Percentiles rank a stretch among this genome's conserved stretches.
Conservation (phyloP, 129 eudicot species). For the Chrysanthemum lavandulifolium region DNA sequence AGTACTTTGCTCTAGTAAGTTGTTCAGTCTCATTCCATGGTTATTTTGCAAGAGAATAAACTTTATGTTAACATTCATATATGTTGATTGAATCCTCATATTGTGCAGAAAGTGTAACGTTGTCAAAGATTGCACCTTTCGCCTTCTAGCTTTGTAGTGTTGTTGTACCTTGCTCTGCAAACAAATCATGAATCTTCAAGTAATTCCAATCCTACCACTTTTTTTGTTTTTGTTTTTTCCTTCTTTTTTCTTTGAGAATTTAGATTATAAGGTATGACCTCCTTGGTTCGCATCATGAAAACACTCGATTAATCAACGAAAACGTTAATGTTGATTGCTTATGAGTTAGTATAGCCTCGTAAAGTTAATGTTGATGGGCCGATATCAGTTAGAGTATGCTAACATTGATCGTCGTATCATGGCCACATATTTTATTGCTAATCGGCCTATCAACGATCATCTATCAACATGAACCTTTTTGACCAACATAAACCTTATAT, state of each 20-base stretch:
- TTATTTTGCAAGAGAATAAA: conserved; percentile 2
- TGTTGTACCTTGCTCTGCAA: conserved; percentile 9
- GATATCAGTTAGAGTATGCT: too few species aligned
- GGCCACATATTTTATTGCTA: too few species aligned
- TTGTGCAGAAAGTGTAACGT: conserved; percentile 22
- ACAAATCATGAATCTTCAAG: conserved; percentile 29
- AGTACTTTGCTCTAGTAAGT: conserved; percentile 24
- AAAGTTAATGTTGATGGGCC: too few species aligned
- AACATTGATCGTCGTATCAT: too few species aligned
- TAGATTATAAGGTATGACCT: neutral
- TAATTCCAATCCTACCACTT: conserved; percentile 16
- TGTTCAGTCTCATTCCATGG: neutral
- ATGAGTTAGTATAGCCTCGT: too few species aligned
- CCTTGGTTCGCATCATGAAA: too few species aligned
- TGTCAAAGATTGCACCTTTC: conserved; percentile 21
- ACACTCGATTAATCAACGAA: too few species aligned
- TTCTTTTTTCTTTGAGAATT: neutral
- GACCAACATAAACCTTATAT: too few species aligned
- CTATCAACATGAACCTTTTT: too few species aligned
- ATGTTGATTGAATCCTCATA: neutral
- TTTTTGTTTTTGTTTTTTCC: neutral
- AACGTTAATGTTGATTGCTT: too few species aligned
- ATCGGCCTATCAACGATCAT: too few species aligned
- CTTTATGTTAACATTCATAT: neutral
- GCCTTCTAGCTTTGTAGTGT: neutral